Percentiles rank a stretch among this genome's conserved stretches.
Conservation (phyloP, 2,329 filamentous ascomycete species). For the Mollisiaceae sp. region DNA sequence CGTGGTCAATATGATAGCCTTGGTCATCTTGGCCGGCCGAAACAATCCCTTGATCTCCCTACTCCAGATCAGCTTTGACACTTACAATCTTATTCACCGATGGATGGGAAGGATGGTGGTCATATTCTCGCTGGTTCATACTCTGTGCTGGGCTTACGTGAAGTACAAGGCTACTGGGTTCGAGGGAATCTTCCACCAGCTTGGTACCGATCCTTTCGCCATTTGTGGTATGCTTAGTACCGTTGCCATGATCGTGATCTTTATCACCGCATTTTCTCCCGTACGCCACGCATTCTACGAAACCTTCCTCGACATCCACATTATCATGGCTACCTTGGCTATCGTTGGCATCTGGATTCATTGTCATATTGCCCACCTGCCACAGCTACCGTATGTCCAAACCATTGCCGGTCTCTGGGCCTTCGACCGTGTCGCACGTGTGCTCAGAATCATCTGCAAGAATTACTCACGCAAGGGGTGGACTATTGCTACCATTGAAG, state of each 20-base stretch:
- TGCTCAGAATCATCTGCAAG: conserved; percentile 66
- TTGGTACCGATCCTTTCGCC: conserved; percentile 67
- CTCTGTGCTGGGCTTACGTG: conserved; percentile 75
- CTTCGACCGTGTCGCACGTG: conserved; percentile 68
- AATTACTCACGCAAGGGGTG: conserved; percentile 61
- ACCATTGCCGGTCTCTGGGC: conserved; percentile 79
- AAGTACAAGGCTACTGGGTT: conserved; percentile 69
- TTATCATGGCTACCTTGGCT: conserved; percentile 70
- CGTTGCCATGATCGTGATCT: conserved; percentile 66
- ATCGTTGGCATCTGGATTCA: conserved; percentile 81
- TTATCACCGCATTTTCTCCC: conserved; percentile 75
- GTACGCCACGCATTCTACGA: conserved; percentile 96
- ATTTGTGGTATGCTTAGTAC: conserved; percentile 65
- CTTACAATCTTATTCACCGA: conserved; percentile 88
- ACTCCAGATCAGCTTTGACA: conserved; percentile 90
- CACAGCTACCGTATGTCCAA: conserved; percentile 75
- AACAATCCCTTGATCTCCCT: conserved; percentile 90
- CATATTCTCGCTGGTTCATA: conserved; percentile 72
- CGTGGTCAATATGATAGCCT: conserved; percentile 88
- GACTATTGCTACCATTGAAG: conserved; percentile 69
- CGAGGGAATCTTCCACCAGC: conserved; percentile 57
- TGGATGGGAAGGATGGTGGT: conserved; percentile 81
- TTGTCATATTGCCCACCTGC: conserved; percentile 67
- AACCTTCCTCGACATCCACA: conserved; percentile 89
- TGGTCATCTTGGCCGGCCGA: conserved; percentile 85